Base-by-base conservation (phyloP, 1,284 basidiomycete genomes). In the Exobasidium cylindrosporum region DNA sequence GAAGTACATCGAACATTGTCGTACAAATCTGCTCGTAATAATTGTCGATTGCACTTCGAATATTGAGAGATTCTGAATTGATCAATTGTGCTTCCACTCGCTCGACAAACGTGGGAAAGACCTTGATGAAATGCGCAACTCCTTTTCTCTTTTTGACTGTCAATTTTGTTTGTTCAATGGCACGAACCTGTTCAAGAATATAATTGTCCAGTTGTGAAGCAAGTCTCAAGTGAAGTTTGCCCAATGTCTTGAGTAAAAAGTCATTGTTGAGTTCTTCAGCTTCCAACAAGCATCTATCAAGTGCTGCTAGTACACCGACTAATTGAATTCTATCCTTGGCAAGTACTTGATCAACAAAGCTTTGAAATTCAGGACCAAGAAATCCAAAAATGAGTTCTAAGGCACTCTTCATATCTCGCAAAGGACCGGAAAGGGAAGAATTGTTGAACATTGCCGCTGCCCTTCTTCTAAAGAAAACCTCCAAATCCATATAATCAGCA, bases 361-460 rank as follows among this genome's bases (percentile, higher is more conserved):
- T 81, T 80, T 91, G 92, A 64, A 96, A 71, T 77, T 96, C 92
- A 1, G 84, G 83, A 3, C 89, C 88, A 21, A 98, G 82, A 82
- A 95, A 97, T 6, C 92, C 91, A 80, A 97, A 98, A 62, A 97
- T 92, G 54, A 96, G 83, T 69, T 97, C 94, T 88, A 97, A 87
- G 21, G 92, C 91, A 1, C 62, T 65, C 46, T 70, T 68, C 75
- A 79, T 76, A 55, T 74, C 72, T 17, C 70, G 59, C 45, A 74
- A 54, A 2, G 71, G 67, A 2, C 68, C 70, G 29, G 31, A 23
- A 10, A 45, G 14, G 30, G 49, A 45, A n/a, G 47, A 40, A 40
- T 40, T 40, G 50, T 60, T 31, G 50, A 76, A 75, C 43, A 72
- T 61, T 1, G 68, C 72, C 7, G 89, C 85, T 1, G 95, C 95